Conservation (phyloP, 2,329 filamentous ascomycete species). For the Domatiomyces globalis region DNA sequence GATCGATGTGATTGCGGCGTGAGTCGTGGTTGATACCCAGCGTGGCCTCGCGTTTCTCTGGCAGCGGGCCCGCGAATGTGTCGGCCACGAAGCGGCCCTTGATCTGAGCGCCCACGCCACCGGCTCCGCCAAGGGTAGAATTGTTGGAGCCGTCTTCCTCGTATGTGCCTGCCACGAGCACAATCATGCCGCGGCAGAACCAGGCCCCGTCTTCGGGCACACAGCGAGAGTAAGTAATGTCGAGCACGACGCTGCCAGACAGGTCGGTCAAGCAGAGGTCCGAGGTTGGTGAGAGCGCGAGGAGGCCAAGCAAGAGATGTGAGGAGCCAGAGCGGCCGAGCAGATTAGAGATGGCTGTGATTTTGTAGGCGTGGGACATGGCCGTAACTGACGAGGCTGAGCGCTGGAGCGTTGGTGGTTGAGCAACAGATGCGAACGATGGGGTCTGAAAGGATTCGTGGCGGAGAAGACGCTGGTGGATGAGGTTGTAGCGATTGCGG, state of each 20-base stretch:
- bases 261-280: conserved; percentile 71
- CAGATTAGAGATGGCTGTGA: conserved; percentile 69
- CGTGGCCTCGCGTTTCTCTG: conserved; percentile 67
- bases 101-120: conserved; percentile 72
- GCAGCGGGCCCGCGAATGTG: conserved; percentile 81
- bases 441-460: conserved; percentile 88
- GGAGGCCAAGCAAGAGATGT: conserved; percentile 74
- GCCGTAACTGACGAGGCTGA: conserved; percentile 43
- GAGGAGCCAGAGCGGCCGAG: conserved; percentile 67
- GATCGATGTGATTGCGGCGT: conserved; percentile 15
- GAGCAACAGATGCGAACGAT: conserved; percentile 46
- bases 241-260: conserved; percentile 73
- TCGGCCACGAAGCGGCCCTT: conserved; percentile 86
- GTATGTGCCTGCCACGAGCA: conserved; percentile 89
- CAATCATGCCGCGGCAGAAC: conserved; percentile 92
- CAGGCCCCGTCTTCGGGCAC: conserved; percentile 78
- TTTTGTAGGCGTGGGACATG: conserved; percentile 57
- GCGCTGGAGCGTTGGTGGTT: conserved; percentile 38
- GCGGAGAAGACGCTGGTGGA: conserved; percentile 79
- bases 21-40: conserved; percentile 47
- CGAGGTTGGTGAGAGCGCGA: conserved; percentile 63
- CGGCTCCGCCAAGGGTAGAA: conserved; percentile 50
- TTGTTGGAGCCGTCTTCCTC: conserved; percentile 70
- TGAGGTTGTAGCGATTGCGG: conserved; percentile 77
- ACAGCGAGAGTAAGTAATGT: conserved; percentile 64